Conservation (phyloP, 129 eudicot species). For the Silybum marianum region DNA sequence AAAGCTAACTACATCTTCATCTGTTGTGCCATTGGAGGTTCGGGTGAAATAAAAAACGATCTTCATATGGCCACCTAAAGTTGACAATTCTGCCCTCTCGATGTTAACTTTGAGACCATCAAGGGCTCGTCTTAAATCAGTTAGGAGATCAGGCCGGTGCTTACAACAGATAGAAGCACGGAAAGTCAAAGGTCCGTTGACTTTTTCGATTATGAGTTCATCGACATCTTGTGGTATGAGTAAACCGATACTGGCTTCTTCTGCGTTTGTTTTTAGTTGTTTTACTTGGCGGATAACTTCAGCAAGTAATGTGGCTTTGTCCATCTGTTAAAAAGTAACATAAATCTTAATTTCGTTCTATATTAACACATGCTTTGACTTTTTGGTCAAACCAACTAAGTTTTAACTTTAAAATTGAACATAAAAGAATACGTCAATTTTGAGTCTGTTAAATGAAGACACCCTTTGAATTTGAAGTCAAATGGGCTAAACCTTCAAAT, state of each 20-base stretch:
- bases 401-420: background rate
- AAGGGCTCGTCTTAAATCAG: conserved; percentile 55
- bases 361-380: conserved; percentile 1
- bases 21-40: conserved; percentile 2
- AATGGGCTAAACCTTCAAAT: background rate
- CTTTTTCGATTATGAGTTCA: conserved; percentile 59
- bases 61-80: conserved; percentile 61
- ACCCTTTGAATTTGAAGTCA: background rate
- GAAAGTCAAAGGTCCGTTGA: conserved; percentile 34
- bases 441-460: background rate
- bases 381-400: conserved; percentile 8
- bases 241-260: conserved; percentile 59
- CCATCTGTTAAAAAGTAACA: conserved; percentile 56
- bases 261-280: conserved; percentile 56
- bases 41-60: conserved; percentile 46
- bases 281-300: conserved; percentile 77
- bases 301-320: conserved; percentile 84
- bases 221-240: conserved; percentile 70
- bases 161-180: conserved; percentile 68
- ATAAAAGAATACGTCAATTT: background rate
- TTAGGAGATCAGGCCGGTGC: conserved; percentile 52
- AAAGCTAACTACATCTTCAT: conserved; percentile 35
- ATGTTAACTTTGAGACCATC: conserved; percentile 47
- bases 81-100: conserved; percentile 56
- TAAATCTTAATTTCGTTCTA: conserved; percentile 7